These are phyloP conservation scores for Apostasia ramifera DNA, from an alignment of 106 monocot species.

Conservation along the genomic window DNA sequence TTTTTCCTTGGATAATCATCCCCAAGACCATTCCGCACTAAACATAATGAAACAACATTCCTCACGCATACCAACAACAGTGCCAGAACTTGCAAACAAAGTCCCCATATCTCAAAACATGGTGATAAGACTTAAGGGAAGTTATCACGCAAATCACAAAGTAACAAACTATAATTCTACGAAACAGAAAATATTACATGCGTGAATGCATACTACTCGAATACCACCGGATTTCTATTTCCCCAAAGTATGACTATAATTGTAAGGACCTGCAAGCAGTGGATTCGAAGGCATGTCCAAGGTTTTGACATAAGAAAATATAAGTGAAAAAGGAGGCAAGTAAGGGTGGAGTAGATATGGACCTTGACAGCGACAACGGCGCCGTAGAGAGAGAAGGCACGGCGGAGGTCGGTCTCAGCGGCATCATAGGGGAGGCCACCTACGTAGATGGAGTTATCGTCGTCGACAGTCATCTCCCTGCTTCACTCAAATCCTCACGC, in stretches of 20 bases:
- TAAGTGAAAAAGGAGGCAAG: not conserved
- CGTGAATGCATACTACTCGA: no score
- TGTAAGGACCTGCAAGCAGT: not conserved
- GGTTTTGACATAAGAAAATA: not conserved
- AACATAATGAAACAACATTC: no score
- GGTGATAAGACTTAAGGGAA: no score
- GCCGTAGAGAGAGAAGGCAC: constrained; percentile 61
- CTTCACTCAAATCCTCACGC: not conserved
- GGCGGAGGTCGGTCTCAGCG: constrained; percentile 52
- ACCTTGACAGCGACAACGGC: constrained; percentile 66
- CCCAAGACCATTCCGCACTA: no score
- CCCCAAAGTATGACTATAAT: not conserved
- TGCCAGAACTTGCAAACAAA: no score
- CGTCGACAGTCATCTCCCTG: constrained; percentile 47
- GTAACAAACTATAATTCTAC: no score
- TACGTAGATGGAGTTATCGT: constrained; percentile 63
- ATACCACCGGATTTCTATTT: not conserved
- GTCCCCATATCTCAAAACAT: no score
- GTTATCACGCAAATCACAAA: no score
- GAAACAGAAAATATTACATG: no score
- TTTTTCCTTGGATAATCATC: no score
- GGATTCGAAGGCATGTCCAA: not conserved
- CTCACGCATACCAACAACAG: no score
- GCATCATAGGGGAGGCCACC: constrained; percentile 71
- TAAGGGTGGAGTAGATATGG: not conserved